These are phyloP conservation scores for Coemansia sp. DNA, from an alignment of 192 early-diverging fungal genomes.

Conservation along the genomic window DNA sequence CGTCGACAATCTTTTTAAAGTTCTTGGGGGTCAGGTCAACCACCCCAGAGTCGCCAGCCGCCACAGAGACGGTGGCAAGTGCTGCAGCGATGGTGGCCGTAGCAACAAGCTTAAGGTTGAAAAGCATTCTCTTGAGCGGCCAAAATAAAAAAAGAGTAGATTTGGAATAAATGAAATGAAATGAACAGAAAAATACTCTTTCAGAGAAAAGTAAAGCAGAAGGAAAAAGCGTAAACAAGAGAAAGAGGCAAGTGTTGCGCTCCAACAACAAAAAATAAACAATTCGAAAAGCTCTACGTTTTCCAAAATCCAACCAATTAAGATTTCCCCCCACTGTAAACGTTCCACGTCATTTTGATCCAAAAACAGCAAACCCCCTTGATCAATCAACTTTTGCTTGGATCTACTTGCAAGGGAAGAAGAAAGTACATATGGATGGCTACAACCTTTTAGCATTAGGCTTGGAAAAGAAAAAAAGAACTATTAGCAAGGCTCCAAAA, in stretches of 20 bases:
- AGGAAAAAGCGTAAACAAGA: conserved; percentile 4
- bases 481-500: too few species aligned
- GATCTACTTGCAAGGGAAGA: neutral
- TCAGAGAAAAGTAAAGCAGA: neutral
- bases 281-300: neutral
- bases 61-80: conserved; percentile 35
- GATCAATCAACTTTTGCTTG: neutral
- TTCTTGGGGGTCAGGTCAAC: conserved; percentile 52
- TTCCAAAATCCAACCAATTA: conserved; percentile 1
- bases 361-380: neutral
- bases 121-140: conserved; percentile 21
- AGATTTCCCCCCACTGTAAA: neutral
- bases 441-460: too few species aligned
- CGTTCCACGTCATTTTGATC: conserved; percentile 3
- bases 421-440: neutral
- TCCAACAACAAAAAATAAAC: neutral
- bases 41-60: conserved; percentile 29
- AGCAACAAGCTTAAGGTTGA: conserved; percentile 35
- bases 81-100: conserved; percentile 29
- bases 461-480: too few species aligned
- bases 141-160: neutral
- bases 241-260: neutral
- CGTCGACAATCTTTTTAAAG: conserved; percentile 61
- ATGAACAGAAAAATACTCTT: conserved; percentile 7
- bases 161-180: neutral